A percentile compares a stretch with the other conserved stretches of the same genome.
phyloP scores from a whole-genome alignment of 73 alveolate genomes.

The Paramecium caudatum region DNA sequence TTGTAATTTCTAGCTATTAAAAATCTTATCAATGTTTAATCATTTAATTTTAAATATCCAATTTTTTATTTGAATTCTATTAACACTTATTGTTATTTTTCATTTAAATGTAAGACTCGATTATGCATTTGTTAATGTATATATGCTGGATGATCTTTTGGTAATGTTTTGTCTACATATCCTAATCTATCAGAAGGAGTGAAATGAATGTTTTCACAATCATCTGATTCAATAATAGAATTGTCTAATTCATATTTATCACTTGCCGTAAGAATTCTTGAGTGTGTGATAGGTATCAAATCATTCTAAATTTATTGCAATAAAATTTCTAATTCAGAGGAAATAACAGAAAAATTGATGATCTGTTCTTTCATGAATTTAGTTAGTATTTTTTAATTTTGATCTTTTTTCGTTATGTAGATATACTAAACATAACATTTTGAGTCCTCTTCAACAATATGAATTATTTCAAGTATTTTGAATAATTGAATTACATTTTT shows the following conservation, averaged over 20 bases:
- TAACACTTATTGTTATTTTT: background rate
- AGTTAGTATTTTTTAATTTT: background rate
- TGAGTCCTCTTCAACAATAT: constrained; percentile 21
- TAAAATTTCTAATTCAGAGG: background rate
- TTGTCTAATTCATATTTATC: background rate
- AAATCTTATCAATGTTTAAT: background rate
- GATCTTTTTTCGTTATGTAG: background rate
- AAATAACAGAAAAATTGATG: constrained; percentile 1
- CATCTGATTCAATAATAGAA: background rate
- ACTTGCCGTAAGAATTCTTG: background rate
- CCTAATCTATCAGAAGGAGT: constrained; percentile 51
- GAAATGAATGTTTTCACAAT: constrained; percentile 48
- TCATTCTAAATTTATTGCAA: background rate
- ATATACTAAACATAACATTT: constrained; percentile 10
- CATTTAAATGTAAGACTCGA: background rate
- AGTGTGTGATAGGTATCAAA: background rate
- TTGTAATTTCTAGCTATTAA: constrained; percentile 56
- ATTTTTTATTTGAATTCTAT: constrained; percentile 14
- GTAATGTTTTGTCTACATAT: background rate
- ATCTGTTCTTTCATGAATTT: constrained; percentile 52
- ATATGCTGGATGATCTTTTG: background rate
- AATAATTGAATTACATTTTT: background rate
- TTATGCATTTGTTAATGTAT: constrained; percentile 3
- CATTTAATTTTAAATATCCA: constrained; percentile 26
- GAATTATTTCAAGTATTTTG: constrained; percentile 18